These are phyloP conservation scores for Cyclocybe aegerita DNA, from an alignment of 768 basidiomycete species.

Conservation along the genomic window DNA sequence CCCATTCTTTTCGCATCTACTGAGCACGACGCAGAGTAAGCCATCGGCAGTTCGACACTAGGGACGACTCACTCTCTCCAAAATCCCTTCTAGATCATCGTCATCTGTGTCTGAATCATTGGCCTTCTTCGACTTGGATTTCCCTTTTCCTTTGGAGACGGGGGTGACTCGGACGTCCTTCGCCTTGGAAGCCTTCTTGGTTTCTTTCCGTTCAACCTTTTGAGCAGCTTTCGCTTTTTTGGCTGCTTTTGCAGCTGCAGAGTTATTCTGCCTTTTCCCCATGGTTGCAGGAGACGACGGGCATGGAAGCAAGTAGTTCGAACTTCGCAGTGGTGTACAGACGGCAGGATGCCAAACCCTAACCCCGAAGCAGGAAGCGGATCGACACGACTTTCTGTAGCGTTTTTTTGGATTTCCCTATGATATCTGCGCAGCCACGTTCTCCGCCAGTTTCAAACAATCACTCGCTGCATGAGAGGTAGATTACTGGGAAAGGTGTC, in stretches of 20 bases:
- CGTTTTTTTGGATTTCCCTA: no score
- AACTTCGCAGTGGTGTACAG: no score
- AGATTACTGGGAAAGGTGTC: no score
- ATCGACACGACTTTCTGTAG: no score
- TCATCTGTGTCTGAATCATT: slow-evolving; percentile 61
- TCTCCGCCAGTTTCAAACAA: no score
- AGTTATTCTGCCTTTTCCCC: not conserved
- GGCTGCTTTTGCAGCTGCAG: slow-evolving; percentile 51
- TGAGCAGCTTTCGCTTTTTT: slow-evolving; percentile 68
- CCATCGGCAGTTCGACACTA: slow-evolving; percentile 4
- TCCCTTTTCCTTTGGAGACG: slow-evolving; percentile 12
- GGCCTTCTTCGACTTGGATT: slow-evolving; percentile 20
- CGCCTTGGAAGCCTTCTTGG: slow-evolving; percentile 53
- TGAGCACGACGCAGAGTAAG: slow-evolving; percentile 18
- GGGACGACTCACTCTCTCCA: slow-evolving; percentile 62
- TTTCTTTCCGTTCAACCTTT: slow-evolving; percentile 70
- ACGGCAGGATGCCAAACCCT: no score
- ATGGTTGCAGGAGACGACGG: no score
- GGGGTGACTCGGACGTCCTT: slow-evolving; percentile 19
- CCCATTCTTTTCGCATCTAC: slow-evolving; percentile 85
- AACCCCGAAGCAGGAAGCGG: no score
- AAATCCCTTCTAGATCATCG: slow-evolving; percentile 80
- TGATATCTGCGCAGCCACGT: no score
- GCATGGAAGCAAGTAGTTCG: no score
- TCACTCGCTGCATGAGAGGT: no score